These are phyloP conservation scores for Clavispora phyllophila DNA, from an alignment of 805 yeast species.

Conservation along the genomic window DNA sequence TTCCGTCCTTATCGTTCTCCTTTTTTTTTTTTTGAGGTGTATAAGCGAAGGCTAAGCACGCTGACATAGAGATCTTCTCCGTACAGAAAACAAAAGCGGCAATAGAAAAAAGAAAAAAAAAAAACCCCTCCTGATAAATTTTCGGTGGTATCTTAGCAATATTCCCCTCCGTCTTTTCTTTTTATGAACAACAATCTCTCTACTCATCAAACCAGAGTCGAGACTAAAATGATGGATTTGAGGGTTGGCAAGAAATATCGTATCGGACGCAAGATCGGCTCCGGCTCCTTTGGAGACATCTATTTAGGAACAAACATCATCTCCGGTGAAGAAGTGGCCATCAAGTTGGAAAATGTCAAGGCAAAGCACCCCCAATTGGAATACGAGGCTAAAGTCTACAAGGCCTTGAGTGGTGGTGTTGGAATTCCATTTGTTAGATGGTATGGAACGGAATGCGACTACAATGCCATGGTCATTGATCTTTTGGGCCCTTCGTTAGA, in stretches of 20 bases:
- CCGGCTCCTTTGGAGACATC: constrained; percentile 97
- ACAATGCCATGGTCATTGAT: constrained; percentile 95
- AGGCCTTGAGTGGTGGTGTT: constrained; percentile 90
- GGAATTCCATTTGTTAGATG: constrained; percentile 97
- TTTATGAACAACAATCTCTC: constrained; percentile 14
- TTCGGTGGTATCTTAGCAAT: neutral
- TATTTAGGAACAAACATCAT: constrained; percentile 90
- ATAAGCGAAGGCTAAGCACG: neutral
- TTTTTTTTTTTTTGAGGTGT: neutral
- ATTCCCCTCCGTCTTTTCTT: neutral
- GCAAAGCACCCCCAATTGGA: constrained; percentile 97
- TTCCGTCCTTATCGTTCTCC: neutral
- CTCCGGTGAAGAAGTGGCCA: constrained; percentile 96
- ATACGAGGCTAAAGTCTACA: constrained; percentile 94
- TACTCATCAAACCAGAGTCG: constrained; percentile 11
- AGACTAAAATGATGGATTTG: constrained; percentile 45
- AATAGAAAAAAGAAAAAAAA: neutral
- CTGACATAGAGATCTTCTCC: neutral
- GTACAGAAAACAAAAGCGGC: neutral
- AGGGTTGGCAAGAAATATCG: constrained; percentile 93
- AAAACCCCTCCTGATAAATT: neutral
- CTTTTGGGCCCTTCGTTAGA: constrained; percentile 92
- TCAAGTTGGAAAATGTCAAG: constrained; percentile 80
- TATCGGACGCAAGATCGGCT: constrained; percentile 91
- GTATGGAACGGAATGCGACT: constrained; percentile 96